A percentile compares a stretch with the other conserved stretches of the same genome.
These are phyloP conservation scores for Colletotrichum salicis DNA, from an alignment of 2,329 filamentous ascomycete species.

Conservation along the genomic window DNA sequence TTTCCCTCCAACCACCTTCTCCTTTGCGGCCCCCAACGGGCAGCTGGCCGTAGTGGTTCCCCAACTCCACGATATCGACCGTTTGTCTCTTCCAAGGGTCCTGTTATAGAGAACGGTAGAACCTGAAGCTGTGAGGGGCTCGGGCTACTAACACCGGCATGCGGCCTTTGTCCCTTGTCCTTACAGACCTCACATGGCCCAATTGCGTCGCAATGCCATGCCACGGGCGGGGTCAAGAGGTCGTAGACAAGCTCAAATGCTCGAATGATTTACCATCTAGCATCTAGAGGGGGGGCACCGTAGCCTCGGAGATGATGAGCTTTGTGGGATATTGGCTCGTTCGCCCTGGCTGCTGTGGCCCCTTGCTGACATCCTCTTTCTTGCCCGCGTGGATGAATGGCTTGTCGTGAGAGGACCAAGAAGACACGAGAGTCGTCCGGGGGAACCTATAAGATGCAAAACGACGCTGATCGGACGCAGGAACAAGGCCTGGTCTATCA, in stretches of 20 bases:
- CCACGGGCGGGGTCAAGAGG: constrained; percentile 19
- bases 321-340: constrained; percentile 11
- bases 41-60: not conserved
- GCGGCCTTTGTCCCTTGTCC: constrained; percentile 7
- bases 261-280: not conserved
- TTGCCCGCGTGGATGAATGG: not conserved
- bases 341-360: not conserved
- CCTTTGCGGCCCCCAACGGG: not conserved
- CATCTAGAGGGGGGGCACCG: not conserved
- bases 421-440: not conserved
- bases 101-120: not conserved
- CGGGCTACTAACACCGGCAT: constrained; percentile 5
- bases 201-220: constrained; percentile 22
- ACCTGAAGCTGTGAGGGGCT: not conserved
- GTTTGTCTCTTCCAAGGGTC: not conserved
- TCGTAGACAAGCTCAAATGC: not conserved
- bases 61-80: not conserved
- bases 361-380: not conserved
- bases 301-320: constrained; percentile 20
- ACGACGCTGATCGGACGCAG: constrained; percentile 18
- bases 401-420: not conserved
- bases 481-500: not conserved
- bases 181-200: constrained; percentile 2
- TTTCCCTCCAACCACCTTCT: constrained; percentile 19
- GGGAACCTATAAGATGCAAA: constrained; percentile 21